Evolutionary conservation across 1,139 yeast species (phyloP).

Genomic region (Blastobotrys elegans): DNA sequence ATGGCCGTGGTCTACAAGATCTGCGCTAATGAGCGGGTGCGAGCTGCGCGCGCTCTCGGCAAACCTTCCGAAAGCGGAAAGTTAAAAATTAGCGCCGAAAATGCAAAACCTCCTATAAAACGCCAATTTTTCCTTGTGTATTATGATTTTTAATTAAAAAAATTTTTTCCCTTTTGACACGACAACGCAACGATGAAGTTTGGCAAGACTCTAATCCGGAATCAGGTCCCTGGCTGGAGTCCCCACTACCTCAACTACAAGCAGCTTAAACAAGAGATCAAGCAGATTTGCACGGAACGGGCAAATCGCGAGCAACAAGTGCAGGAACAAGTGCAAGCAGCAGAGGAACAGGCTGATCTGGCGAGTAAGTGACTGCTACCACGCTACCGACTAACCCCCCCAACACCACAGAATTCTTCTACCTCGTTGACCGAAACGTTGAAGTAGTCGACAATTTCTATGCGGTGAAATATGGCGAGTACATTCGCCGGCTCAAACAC

Average conservation of each 20-base stretch:
- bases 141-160: too few species aligned
- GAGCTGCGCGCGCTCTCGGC: too few species aligned
- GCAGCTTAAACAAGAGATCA: conserved; percentile 73
- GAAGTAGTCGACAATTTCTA: conserved; percentile 79
- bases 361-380: conserved; percentile 30
- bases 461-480: conserved; percentile 66
- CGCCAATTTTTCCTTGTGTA: too few species aligned
- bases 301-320: conserved; percentile 15
- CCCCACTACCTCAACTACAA: conserved; percentile 72
- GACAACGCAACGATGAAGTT: conserved; percentile 57
- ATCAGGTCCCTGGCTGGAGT: conserved; percentile 92
- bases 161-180: neutral
- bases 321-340: neutral
- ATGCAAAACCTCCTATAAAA: too few species aligned
- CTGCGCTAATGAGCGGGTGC: too few species aligned
- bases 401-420: conserved; percentile 77
- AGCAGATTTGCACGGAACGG: conserved; percentile 38
- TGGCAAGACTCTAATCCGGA: conserved; percentile 73
- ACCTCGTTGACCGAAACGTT: conserved; percentile 71
- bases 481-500: conserved; percentile 57
- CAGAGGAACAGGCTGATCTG: conserved; percentile 24
- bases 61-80: too few species aligned
- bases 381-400: conserved; percentile 12
- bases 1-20: too few species aligned
- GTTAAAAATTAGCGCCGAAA: too few species aligned